Base-by-base conservation (phyloP, 2,329 filamentous ascomycete genomes). In the Volutella citrinella region DNA sequence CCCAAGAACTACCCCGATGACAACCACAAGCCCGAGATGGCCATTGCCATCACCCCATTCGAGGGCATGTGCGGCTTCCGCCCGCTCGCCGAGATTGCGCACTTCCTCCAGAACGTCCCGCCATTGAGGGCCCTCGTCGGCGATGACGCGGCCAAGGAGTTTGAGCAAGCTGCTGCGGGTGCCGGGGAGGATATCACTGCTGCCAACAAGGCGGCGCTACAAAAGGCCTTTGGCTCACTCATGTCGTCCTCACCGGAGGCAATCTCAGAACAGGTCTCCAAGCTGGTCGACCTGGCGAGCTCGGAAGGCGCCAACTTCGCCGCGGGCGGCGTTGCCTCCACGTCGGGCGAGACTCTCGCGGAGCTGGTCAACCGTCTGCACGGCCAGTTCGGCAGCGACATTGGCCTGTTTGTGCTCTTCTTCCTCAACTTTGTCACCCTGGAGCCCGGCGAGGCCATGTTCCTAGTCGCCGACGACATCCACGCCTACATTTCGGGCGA, bases 21-120 rank as follows among this genome's bases (percentile, higher is more conserved):
- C 70, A 98, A 98, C 69, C 93, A 98, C 74, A 98, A 98, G 69
- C 93, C 93, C 20, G 93, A 98, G 67, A 98, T 98, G 93, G 90
- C 93, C 43, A 95, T 98, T 61, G 93, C 93, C 43, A 84, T 98
- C 54, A 97, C 93, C 2, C 84, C 88, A 0, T 98, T 98, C 49
- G 91, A 97, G 59, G 93, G 93, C 1, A 77, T 98, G 20, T 98
- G 93, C 55, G 93, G 93, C 20, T 98, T 98, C 72, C 80, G 93
- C 9, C 93, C 93, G 0, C 70, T 96, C 15, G 71, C 68, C 6
- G 90, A 98, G 65, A 93, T 97, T 43, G 73, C 80, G 0, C 87
- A 95, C 60, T 97, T 97, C 61, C 71, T 95, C 19, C 67, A 79
- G 30, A 60, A 53, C 2, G 56, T 76, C 2, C 51, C 64, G 9